Base-by-base conservation (phyloP, 2,329 filamentous ascomycete genomes). In the Apiospora arundinis region DNA sequence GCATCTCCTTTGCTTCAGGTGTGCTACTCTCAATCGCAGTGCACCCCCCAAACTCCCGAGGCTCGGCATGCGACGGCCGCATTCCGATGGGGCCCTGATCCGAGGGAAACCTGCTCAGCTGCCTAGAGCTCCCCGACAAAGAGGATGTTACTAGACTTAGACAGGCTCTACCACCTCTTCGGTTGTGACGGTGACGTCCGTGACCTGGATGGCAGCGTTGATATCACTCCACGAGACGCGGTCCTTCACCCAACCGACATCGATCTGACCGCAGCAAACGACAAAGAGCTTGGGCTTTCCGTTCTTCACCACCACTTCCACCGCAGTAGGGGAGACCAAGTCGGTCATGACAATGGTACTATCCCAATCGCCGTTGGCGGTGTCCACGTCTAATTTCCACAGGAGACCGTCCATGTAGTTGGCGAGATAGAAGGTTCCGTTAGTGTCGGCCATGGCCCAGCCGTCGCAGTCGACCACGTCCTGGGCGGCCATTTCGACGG, bases 181-280 rank as follows among this genome's bases (percentile, higher is more conserved):
- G 23, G 74, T 75, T 18, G 72, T 72, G 66, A 46, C 70, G 69
- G 37, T 75, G n/a, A 73, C 73, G 32, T 32, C 32, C 14, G 74
- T 76, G 16, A 77, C 72, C 37, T 75, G 75, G 23, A 78, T 74
- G 1, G 74, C 72, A 14, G 73, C 72, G 71, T 78, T 79, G 70
- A 79, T 76, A 60, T 76, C 78, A 56, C 71, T 74, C 77, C 77
- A 78, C 70, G 74, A 71, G 68, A 72, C 73, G 52, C 77, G 77
- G 70, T 77, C 73, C 32, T 73, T 67, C 45, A 73, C 71, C 76
- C 76, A 78, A 72, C 79, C 75, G 79, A 80, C 75, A 60, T 80
- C 75, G 67, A 79, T 78, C 70, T 78, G 74, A 23, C 79, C 79
- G 67, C 75, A 78, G 71, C 79, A 80, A 4, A 79, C 74, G 18